Percentiles rank a stretch among this genome's conserved stretches.
phyloP scores from a whole-genome alignment of 768 basidiomycete genomes.

The Pisolithus sp. region DNA sequence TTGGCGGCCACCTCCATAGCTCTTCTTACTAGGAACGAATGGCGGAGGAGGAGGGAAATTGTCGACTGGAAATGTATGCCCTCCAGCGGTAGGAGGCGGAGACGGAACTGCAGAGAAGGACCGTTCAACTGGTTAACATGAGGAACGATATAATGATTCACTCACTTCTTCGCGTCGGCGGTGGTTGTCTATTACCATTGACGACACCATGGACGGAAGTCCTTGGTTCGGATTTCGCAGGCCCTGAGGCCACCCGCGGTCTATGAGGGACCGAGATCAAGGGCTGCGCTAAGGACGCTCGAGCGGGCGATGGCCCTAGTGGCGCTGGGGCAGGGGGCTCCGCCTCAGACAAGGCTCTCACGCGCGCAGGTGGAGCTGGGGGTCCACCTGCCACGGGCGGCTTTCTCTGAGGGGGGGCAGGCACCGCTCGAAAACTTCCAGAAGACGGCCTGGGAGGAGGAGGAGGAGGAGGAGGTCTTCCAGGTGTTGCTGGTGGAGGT shows the following conservation, averaged over 20 bases:
- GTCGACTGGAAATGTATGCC: constrained; percentile 66
- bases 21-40: constrained; percentile 44
- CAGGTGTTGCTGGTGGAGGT: constrained; percentile 31
- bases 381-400: constrained; percentile 20
- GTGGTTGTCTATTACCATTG: constrained; percentile 29
- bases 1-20: constrained; percentile 60
- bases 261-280: constrained; percentile 15
- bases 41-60: constrained; percentile 75
- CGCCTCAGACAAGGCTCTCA: constrained; percentile 39
- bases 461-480: constrained; percentile 35
- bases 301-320: constrained; percentile 18
- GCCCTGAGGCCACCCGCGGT: constrained; percentile 21
- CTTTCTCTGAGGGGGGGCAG: constrained; percentile 38
- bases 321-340: constrained; percentile 28
- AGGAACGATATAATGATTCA: constrained; percentile 1
- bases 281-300: constrained; percentile 17
- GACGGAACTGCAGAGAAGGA: constrained; percentile 37
- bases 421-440: constrained; percentile 27
- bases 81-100: constrained; percentile 57
- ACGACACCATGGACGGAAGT: constrained; percentile 12
- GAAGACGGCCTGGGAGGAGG: constrained; percentile 43
- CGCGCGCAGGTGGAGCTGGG: constrained; percentile 31
- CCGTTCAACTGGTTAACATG: constrained; percentile 9
- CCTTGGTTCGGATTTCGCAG: constrained; percentile 14
- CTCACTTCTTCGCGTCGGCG: constrained; percentile 46